Base-by-base conservation (phyloP, 1,284 basidiomycete species). In the Gymnopus androsaceus region DNA sequence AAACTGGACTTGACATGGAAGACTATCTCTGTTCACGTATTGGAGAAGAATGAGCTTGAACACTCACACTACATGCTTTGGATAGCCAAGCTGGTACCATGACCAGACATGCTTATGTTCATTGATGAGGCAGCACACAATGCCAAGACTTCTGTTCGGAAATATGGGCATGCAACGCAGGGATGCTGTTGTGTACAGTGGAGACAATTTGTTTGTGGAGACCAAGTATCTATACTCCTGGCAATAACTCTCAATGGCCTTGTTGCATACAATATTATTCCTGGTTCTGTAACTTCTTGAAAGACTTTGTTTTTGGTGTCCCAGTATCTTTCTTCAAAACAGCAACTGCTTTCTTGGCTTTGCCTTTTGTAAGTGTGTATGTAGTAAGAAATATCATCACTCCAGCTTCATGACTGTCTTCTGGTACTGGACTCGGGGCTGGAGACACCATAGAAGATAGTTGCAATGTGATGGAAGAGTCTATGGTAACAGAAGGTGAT, bases 111-210 rank as follows among this genome's bases (percentile, higher is more conserved):
- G 60, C 31, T 67, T 3, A 58, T 71, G 55, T 71, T 70, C 50
- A 30, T 66, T 44, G 65, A 71, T 47, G 59, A 69, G 49, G 64
- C 65, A 12, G 64, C 63, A 11, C 58, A 58, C 8, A 66, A 71
- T 48, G 14, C 46, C n/a, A 38, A 48, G 4, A 69, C 57, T n/a
- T 54, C 55, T 3, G 15, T 27, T 25, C 37, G 55, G 27, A 58
- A 56, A 30, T n/a, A 19, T 23, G 68, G 67, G 0, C 67, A 64
- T 66, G 63, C 65, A 15, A 52, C 61, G 4, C 30, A n/a, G 31
- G 66, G 67, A 31, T 49, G 34, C 5, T 47, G 57, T 21, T 66
- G 60, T 30, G 57, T 59, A 8, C 14, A 45, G 0, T 61, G 63
- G 14, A 47, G 57, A 28, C 62, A 30, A 2, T 56, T 56, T 62